Base-by-base conservation (phyloP, 176 grass and related monocot species). In the Saccharum officinarum region DNA sequence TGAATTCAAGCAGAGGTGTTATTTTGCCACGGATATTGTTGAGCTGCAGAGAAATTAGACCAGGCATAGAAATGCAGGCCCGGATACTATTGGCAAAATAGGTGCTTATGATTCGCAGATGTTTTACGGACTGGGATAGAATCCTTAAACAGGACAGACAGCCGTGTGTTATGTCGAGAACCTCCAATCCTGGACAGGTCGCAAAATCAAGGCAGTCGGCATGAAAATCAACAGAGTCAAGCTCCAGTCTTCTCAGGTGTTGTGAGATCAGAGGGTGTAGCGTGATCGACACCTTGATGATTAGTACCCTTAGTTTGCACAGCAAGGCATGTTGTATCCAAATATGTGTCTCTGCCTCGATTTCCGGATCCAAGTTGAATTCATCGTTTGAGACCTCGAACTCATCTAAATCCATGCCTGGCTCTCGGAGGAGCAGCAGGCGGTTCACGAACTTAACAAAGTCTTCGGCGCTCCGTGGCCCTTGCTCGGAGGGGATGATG, bases 161-260 rank as follows among this genome's bases (percentile, higher is more conserved):
- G 17, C 7, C 37, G 3, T 5, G 3, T 38, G 2, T 39, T 22
- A 69, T 40, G 17, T 18, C 4, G 9, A 69, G 36, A 40, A 22
- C 18, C 15, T 50, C 47, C 15, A 16, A 50, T 6, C 15, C 6
- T 17, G 47, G 15, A 50, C 47, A 50, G 47, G 28, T 80, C 17
- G 11, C 0, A 41, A 78, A 62, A 50, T 80, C 78, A n/a, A 80
- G 63, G 12, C 11, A 25, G 13, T 38, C 37, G 7, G 0, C 16
- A 0, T 13, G 0, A 18, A 80, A 25, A 15, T 5, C 4, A 1
- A 10, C 3, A 5, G 0, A 2, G 5, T 0, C 9, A 20, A 81
- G 4, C 1, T 52, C 65, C 22, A 81, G 15, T 25, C 3, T 54
- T 7, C 31, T 47, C 79, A 69, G 17, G 69, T 81, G 31, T 4